Evolutionary conservation across 257 asterid species (phyloP), one percentile per base, ranked within the genome.

Genomic region (Solanum medicagineum): DNA sequence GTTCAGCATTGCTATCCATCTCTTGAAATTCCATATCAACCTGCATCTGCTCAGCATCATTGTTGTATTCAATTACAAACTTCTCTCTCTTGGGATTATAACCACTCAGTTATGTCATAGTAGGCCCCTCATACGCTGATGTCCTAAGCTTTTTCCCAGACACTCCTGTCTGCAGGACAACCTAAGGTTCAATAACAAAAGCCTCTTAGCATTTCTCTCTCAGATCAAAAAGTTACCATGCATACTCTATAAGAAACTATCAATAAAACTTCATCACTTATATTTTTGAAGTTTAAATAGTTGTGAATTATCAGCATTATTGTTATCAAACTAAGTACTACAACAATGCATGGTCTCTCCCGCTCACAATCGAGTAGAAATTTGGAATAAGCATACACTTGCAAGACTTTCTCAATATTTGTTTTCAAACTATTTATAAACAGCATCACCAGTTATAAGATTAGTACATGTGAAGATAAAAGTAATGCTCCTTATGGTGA

Each of bases 21-120:
- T 95, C 98, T 93, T 94, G 94, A 89, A 96, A 96, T 89, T 96
- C 99, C 98, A 96, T 95, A 87, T 96, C 98, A 86, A 98, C 97
- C 85, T 94, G 89, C 86, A 96, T 91, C 93, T 92, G 98, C 93
- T 96, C 99, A 86, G 99, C 98, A 90, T 96, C 99, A 88, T 96
- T 96, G 88, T 96, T 98, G 74, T 94, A 95, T 90, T 96, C 99
- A 87, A 93, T 86, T 85, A 95, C 99, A 89, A 96, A 96, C 88
- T 96, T 97, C 85, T 93, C 95, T 89, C 99, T 92, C 93, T 94
- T 96, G 65, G 94, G 87, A 90, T 96, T 96, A 82, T 94, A 96
- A 82, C 99, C 99, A 89, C 97, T 95, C 84, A 95, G 65, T 89
- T 91, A 98, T 86, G 91, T 90, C 93, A 93, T 26, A 6, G 95